phyloP scores from a whole-genome alignment of 768 basidiomycete species.

The Lactarius akahatsu region DNA sequence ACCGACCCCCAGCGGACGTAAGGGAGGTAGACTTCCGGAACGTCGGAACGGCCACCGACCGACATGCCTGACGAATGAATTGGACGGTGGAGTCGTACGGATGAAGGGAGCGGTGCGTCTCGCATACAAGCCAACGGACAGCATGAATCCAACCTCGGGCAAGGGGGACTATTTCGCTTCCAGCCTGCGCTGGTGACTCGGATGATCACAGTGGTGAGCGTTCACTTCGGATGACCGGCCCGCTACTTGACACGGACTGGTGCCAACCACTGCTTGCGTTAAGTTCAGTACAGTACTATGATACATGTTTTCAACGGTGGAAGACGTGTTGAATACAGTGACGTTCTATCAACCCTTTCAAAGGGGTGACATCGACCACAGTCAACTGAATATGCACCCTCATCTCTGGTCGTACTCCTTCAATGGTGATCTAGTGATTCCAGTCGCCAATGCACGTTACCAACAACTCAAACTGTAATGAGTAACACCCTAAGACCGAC shows the following conservation, averaged over 20 bases:
- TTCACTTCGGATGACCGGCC: constrained; percentile 3
- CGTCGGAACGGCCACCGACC: constrained; percentile 12
- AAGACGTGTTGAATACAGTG: not conserved
- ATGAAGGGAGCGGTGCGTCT: constrained; percentile 5
- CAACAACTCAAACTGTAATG: not conserved
- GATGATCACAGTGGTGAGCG: not conserved
- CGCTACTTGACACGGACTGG: not conserved
- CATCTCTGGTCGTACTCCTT: not conserved
- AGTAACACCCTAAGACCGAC: not conserved
- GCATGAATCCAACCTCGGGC: constrained; percentile 20
- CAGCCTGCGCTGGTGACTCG: not conserved
- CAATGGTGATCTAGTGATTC: not conserved
- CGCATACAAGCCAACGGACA: constrained; percentile 16
- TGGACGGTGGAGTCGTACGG: not conserved
- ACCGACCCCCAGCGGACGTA: constrained; percentile 1
- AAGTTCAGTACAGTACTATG: too few relatives aligned
- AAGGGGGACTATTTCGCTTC: not conserved
- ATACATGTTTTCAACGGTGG: not conserved
- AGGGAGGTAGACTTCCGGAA: not conserved
- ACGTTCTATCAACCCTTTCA: not conserved
- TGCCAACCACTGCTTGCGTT: too few relatives aligned
- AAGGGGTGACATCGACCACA: too few relatives aligned
- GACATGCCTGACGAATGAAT: constrained; percentile 1
- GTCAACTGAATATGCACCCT: not conserved
- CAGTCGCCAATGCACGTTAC: not conserved